phyloP scores from a whole-genome alignment of 2,329 filamentous ascomycete genomes.

The Fusarium haematococcum region DNA sequence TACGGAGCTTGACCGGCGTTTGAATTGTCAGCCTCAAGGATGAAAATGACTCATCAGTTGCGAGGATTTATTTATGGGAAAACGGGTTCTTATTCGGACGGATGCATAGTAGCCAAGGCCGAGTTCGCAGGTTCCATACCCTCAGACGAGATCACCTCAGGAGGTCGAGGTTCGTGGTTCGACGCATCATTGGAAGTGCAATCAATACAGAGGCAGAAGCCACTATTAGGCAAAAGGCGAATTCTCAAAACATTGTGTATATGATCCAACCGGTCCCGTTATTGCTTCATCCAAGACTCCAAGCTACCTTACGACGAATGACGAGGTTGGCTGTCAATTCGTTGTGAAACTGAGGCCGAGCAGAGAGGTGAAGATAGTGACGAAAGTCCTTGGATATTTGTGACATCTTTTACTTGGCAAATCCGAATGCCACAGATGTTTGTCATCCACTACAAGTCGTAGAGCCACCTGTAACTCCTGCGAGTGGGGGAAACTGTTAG shows the following conservation, averaged over 20 bases:
- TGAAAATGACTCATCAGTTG: neutral
- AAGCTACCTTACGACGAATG: neutral
- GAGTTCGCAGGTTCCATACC: neutral
- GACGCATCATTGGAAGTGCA: neutral
- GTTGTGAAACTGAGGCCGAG: neutral
- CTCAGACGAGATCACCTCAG: neutral
- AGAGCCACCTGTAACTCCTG: neutral
- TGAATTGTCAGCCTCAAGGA: neutral
- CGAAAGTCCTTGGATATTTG: neutral
- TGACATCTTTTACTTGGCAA: accelerated
- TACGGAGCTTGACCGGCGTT: neutral
- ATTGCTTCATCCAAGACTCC: neutral
- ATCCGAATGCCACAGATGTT: neutral
- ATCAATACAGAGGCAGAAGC: neutral
- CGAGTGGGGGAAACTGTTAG: neutral
- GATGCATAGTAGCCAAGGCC: neutral
- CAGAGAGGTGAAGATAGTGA: neutral
- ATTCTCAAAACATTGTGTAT: accelerated
- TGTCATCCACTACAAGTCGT: neutral
- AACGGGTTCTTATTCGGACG: neutral
- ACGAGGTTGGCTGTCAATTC: no score
- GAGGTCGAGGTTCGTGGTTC: neutral
- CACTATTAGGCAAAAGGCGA: neutral
- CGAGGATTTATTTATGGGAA: neutral
- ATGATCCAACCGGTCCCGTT: neutral